Base-by-base conservation (phyloP, 345 rosid species). In the Lumnitzera littorea region DNA sequence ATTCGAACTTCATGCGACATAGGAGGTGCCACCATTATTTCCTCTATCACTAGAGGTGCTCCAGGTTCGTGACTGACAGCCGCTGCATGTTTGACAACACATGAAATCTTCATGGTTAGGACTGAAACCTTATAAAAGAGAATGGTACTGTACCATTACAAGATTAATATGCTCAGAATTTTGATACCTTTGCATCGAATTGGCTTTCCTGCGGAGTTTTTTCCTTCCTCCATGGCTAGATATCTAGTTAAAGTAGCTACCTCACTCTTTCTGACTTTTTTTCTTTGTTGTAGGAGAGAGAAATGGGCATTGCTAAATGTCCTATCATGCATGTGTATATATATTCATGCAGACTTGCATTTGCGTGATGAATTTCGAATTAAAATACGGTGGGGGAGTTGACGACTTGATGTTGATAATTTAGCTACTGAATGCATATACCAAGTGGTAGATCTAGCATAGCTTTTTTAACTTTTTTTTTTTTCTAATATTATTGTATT, bases 11-110 rank as follows among this genome's bases (percentile, higher is more conserved):
- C 96, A 51, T 67, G 74, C 4, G 85, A 73, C 63, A 74, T 70
- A 9, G 96, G 92, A 46, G 96, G 86, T 16, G 85, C 86, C 71
- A 91, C 95, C 65, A 71, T 46, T 61, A 89, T 73, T 57, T 89
- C 98, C 79, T 91, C 98, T 17, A 89, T 82, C 53, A 72, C 85
- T 46, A 89, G 76, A 29, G 89, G 84, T 74, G 79, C 89, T 48
- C 96, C 95, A 0, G 96, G 69, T 65, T 65, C 64, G 60, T 92
- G 80, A 73, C 70, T 3, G 46, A 91, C 76, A 27, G 96, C 98
- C 36, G 98, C 96, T 89, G 65, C 62, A 24, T 6, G 16, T 36
- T 36, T 23, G 2, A 23, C 5, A 36, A 17, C 14, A 20, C 2
- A 13, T 16, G 15, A 20, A 36, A 2, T 15, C 55, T 2, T 2